Evolutionary conservation across 2,329 filamentous ascomycete species (phyloP).

Genomic region (Sodiomyces alkalinus): DNA sequence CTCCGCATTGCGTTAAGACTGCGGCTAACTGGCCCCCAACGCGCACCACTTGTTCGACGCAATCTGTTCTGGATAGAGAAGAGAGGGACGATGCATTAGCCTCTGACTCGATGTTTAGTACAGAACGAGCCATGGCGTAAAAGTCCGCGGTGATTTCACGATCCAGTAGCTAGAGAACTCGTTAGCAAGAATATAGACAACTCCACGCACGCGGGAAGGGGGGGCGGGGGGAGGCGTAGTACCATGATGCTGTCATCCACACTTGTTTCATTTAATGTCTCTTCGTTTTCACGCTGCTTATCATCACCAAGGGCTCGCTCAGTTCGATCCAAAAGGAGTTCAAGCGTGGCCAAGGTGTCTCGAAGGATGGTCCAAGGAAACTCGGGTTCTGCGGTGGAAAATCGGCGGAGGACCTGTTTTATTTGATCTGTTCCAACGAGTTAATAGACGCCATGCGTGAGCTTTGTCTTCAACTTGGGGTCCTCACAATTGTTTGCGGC

Average conservation of each 20-base stretch:
- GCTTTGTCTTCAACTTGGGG: background rate
- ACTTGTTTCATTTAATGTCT: slow-evolving; percentile 21
- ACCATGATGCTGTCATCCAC: slow-evolving; percentile 33
- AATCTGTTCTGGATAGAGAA: slow-evolving; percentile 11
- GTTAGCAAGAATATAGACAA: slow-evolving; percentile 7
- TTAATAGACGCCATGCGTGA: slow-evolving; percentile 4
- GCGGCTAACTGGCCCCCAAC: slow-evolving; percentile 31
- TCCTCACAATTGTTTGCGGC: slow-evolving; percentile 28
- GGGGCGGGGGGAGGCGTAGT: too few species aligned
- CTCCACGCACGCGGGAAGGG: too few species aligned
- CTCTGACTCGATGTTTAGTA: slow-evolving; percentile 15
- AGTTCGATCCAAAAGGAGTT: slow-evolving; percentile 28
- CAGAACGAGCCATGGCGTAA: slow-evolving; percentile 29
- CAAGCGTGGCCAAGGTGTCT: slow-evolving; percentile 28
- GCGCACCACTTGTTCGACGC: slow-evolving; percentile 27
- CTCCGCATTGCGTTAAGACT: slow-evolving; percentile 27
- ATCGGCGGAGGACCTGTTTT: slow-evolving; percentile 33
- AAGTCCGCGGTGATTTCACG: slow-evolving; percentile 29
- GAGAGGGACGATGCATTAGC: slow-evolving; percentile 1
- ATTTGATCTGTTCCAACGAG: slow-evolving; percentile 23
- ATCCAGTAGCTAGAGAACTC: slow-evolving; percentile 24
- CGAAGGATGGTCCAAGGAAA: slow-evolving; percentile 33
- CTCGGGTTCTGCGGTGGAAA: slow-evolving; percentile 24
- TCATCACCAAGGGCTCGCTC: slow-evolving; percentile 24
- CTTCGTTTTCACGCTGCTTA: slow-evolving; percentile 20